Evolutionary conservation across 2,329 filamentous ascomycete genomes (phyloP).

Genomic region (Fusarium xyrophilum): DNA sequence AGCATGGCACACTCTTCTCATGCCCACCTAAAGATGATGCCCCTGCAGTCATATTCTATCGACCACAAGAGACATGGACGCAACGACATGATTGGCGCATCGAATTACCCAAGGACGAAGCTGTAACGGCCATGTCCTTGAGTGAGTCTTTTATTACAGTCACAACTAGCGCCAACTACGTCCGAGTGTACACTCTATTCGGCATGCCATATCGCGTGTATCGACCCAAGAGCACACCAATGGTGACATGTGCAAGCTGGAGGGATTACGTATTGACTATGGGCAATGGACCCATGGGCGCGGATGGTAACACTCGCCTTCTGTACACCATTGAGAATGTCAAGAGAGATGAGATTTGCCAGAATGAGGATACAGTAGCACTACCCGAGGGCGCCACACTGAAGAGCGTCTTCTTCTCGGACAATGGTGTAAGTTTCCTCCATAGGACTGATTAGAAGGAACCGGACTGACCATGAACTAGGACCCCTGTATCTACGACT

Average conservation of each 20-base stretch:
- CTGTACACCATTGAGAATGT: constrained; percentile 94
- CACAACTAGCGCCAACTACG: constrained; percentile 84
- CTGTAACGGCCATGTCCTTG: constrained; percentile 85
- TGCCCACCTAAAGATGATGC: constrained; percentile 71
- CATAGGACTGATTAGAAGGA: background rate
- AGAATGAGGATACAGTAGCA: constrained; percentile 91
- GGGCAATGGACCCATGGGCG: constrained; percentile 85
- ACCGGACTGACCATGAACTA: constrained; percentile 44
- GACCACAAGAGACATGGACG: constrained; percentile 97
- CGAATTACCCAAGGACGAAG: constrained; percentile 84
- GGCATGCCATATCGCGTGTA: constrained; percentile 90
- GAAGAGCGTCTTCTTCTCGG: constrained; percentile 88
- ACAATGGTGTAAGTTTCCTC: constrained; percentile 73
- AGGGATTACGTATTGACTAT: constrained; percentile 95
- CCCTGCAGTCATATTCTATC: constrained; percentile 89
- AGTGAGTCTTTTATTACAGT: constrained; percentile 92
- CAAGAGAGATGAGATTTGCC: constrained; percentile 90
- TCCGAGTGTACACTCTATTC: constrained; percentile 91
- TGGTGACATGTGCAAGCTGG: constrained; percentile 93
- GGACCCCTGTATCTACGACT: constrained; percentile 97
- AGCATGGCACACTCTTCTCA: constrained; percentile 85
- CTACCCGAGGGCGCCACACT: constrained; percentile 76
- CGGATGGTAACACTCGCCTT: constrained; percentile 78
- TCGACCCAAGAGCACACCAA: constrained; percentile 86
- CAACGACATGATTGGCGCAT: constrained; percentile 89